Conservation (phyloP, 2,329 filamentous ascomycete genomes). For the Venturia pyrina region DNA sequence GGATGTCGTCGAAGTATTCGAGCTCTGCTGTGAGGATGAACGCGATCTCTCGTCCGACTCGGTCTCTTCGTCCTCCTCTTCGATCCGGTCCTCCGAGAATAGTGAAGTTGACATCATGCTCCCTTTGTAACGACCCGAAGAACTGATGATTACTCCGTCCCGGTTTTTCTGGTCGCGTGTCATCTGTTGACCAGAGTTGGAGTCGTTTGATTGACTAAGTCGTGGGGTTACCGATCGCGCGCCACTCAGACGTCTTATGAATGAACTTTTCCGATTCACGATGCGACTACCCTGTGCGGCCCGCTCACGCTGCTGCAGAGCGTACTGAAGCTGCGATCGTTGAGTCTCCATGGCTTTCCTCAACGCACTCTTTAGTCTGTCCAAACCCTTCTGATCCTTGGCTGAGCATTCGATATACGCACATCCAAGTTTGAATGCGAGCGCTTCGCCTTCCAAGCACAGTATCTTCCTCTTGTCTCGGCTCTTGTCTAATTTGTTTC, state of each 20-base stretch:
- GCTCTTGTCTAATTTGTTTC: conserved; percentile 4
- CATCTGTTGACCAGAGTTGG: background rate
- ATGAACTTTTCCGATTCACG: background rate
- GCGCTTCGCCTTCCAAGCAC: conserved; percentile 3
- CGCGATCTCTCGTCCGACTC: background rate
- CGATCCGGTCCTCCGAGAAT: background rate
- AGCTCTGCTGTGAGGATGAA: conserved; percentile 6
- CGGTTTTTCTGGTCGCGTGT: background rate
- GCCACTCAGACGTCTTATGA: background rate
- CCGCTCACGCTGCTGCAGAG: background rate
- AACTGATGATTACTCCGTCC: background rate
- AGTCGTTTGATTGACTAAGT: background rate
- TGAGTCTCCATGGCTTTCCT: conserved; percentile 4
- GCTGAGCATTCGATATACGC: conserved; percentile 1
- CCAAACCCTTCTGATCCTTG: background rate
- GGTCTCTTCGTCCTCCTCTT: conserved; percentile 4
- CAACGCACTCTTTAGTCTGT: background rate
- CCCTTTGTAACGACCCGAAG: background rate
- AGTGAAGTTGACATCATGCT: background rate
- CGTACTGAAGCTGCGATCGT: background rate
- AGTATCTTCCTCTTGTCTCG: conserved; percentile 1
- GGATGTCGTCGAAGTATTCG: background rate
- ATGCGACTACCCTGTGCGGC: background rate
- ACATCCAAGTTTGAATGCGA: background rate
- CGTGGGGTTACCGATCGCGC: background rate